A percentile compares a stretch with the other conserved stretches of the same genome.
Conservation (phyloP, 139 green algal species). For the Astrephomene gubernaculifera region DNA sequence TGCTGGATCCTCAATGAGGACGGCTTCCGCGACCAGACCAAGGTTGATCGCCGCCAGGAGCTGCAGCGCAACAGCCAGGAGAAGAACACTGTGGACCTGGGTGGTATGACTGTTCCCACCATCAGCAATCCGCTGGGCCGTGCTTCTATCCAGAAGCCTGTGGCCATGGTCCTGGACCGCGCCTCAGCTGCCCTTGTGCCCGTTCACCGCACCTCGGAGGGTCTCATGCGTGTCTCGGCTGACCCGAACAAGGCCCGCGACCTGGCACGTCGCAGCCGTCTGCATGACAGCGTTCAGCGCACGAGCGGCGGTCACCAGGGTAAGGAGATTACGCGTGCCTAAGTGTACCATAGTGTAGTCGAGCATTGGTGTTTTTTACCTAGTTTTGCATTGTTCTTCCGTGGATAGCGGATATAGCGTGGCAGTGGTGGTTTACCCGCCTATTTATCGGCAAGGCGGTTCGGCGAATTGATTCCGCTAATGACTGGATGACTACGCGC, state of each 20-base stretch:
- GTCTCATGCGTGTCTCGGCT: slow-evolving; percentile 14
- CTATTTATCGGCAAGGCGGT: too few relatives aligned
- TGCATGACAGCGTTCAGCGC: slow-evolving; percentile 21
- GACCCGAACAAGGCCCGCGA: slow-evolving; percentile 52
- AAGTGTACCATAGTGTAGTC: too few relatives aligned
- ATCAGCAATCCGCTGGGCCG: slow-evolving; percentile 67
- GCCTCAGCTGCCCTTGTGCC: slow-evolving; percentile 52
- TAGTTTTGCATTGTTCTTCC: not conserved
- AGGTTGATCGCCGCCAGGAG: slow-evolving; percentile 8
- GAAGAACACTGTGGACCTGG: slow-evolving; percentile 56
- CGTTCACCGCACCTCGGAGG: slow-evolving; percentile 48
- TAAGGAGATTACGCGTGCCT: slow-evolving; percentile 5
- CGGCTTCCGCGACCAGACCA: slow-evolving; percentile 66
- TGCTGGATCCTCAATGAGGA: slow-evolving; percentile 82
- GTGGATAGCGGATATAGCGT: not conserved
- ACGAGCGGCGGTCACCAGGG: not conserved
- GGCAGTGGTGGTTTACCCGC: not conserved
- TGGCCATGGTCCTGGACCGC: slow-evolving; percentile 54
- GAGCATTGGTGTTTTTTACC: not conserved
- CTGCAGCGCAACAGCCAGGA: slow-evolving; percentile 40
- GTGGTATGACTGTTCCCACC: slow-evolving; percentile 47
- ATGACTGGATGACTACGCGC: too few relatives aligned
- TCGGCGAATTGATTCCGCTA: too few relatives aligned
- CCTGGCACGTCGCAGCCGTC: slow-evolving; percentile 44
- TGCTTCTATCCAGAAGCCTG: slow-evolving; percentile 56